Base-by-base conservation (phyloP, 2,329 filamentous ascomycete species). In the Mycosphaerella sp. region DNA sequence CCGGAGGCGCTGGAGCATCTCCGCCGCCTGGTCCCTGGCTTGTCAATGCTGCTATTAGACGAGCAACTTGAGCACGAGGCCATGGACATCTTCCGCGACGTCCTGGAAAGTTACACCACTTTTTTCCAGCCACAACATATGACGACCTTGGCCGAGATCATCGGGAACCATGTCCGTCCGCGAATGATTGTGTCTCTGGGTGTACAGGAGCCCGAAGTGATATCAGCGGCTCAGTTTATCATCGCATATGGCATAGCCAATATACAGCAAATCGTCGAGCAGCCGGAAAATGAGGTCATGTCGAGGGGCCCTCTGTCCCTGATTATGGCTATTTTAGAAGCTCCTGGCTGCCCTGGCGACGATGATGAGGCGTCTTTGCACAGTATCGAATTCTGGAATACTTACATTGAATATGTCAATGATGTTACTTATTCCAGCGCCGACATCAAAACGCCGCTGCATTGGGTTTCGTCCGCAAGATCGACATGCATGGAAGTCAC, bases 321-420 rank as follows among this genome's bases (percentile, higher is more conserved):
- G 75, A 30, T 72, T 87, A n/a, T 80, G 79, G 80, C 81, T 3
- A 75, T 93, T 4, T 73, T 90, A 18, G 77, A 77, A 16, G 79
- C 82, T 10, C 74, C 81, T 10, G 86, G 87, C 1, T 78, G 81
- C 59, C 80, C 85, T 1, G 82, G 84, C 1, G 79, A 79, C 3
- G 86, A 91, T 49, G 86, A 93, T 61, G 82, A 81, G 56, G 80
- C 89, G 9, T 89, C 88, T 49, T 79, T 86, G 0, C 79, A 82
- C 1, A 80, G 84, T 1, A 75, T 91, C 12, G 87, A 93, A 61
- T 91, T 93, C 65, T 93, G 88, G 87, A 84, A 80, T 14, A 83
- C 80, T 1, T 89, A 84, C 64, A 80, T 87, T 5, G 87, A 89
- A 68, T 63, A 65, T 45, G 79, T 80, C 10, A 75, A 73, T 82